Conservation (phyloP, 2,329 filamentous ascomycete species). For the Beauveria sp. region DNA sequence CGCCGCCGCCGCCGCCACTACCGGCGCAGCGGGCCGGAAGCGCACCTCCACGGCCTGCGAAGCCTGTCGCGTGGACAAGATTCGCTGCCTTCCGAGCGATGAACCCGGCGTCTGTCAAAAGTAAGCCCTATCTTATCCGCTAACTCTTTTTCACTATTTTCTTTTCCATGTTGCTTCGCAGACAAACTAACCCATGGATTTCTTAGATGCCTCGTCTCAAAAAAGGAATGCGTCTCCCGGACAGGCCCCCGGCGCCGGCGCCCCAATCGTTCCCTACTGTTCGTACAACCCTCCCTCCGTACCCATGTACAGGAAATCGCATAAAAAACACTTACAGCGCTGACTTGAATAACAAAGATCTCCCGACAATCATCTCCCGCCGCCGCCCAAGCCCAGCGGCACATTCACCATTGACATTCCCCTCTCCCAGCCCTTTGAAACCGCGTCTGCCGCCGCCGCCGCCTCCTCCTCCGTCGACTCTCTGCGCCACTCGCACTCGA, state of each 20-base stretch:
- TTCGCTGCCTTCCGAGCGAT: slow-evolving; percentile 6
- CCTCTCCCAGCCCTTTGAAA: slow-evolving; percentile 31
- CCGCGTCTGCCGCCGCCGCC: slow-evolving; percentile 26
- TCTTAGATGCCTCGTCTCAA: slow-evolving; percentile 42
- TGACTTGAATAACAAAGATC: neutral
- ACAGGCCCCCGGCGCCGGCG: slow-evolving; percentile 43
- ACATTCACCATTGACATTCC: slow-evolving; percentile 47
- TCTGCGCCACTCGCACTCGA: slow-evolving; percentile 36
- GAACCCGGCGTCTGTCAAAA: slow-evolving; percentile 4
- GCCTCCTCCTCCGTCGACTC: slow-evolving; percentile 30
- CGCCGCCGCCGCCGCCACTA: neutral
- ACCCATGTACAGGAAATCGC: too few species aligned
- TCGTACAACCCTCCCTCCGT: neutral
- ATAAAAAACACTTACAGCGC: too few species aligned
- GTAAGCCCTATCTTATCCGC: neutral
- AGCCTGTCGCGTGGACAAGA: slow-evolving; percentile 4
- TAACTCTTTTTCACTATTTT: neutral
- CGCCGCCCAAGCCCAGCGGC: slow-evolving; percentile 35
- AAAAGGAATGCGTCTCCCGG: slow-evolving; percentile 45
- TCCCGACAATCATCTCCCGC: slow-evolving; percentile 16
- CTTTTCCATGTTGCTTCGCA: neutral
- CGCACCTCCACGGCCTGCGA: slow-evolving; percentile 4
- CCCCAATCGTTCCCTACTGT: slow-evolving; percentile 36
- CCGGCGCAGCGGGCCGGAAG: neutral
- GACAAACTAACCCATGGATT: neutral